These are phyloP conservation scores for Millerozyma acaciae DNA, from an alignment of 805 yeast species.

Conservation along the genomic window DNA sequence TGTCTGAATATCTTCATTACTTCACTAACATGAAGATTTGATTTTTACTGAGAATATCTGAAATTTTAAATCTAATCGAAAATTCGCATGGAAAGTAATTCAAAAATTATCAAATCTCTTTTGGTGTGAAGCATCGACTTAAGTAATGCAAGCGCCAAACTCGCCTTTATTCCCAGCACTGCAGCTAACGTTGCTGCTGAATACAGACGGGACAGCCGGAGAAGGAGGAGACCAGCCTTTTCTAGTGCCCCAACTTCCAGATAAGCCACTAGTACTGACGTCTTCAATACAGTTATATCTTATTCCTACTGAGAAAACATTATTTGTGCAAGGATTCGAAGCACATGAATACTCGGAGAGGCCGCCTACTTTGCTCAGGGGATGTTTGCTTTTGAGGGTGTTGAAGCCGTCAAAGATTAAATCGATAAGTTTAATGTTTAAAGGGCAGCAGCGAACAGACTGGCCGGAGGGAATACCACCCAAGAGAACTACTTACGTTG, in stretches of 20 bases:
- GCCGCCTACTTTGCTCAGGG: conserved; percentile 79
- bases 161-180: conserved; percentile 27
- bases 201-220: conserved; percentile 5
- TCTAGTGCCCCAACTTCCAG: conserved; percentile 48
- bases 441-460: conserved; percentile 74
- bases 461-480: conserved; percentile 99
- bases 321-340: conserved; percentile 81
- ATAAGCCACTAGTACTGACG: conserved; percentile 56
- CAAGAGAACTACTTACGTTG: conserved; percentile 62
- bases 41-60: no score
- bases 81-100: no score
- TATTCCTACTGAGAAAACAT: conserved; percentile 72
- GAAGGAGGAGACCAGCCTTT: no score
- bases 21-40: no score
- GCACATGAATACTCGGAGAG: conserved; percentile 56
- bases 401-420: conserved; percentile 71
- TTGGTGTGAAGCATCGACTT: background rate
- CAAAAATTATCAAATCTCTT: no score
- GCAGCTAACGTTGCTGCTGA: conserved; percentile 18
- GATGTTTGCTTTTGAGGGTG: conserved; percentile 67
- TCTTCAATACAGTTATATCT: conserved; percentile 68
- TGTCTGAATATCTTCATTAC: background rate
- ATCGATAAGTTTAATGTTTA: conserved; percentile 54
- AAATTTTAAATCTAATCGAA: no score
- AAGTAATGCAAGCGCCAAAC: conserved; percentile 11